These are phyloP conservation scores for Begonia loranthoides DNA, from an alignment of 306 rosid genomes.

Conservation along the genomic window DNA sequence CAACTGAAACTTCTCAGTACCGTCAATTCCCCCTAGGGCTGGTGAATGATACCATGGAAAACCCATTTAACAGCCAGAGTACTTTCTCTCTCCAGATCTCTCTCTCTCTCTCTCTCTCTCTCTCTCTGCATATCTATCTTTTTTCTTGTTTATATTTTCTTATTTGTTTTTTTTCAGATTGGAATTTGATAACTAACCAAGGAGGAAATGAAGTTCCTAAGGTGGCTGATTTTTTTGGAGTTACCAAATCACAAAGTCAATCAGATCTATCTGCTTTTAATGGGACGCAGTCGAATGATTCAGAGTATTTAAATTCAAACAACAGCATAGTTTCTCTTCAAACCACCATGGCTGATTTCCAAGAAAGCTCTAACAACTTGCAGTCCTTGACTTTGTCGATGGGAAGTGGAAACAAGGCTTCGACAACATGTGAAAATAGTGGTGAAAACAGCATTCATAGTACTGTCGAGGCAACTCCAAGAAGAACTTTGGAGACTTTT, in stretches of 20 bases:
- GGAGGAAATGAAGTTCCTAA: slow-evolving; percentile 55
- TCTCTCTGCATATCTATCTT: background rate
- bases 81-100: background rate
- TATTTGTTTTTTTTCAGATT: slow-evolving; percentile 30
- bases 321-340: slow-evolving; percentile 42
- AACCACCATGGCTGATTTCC: slow-evolving; percentile 26
- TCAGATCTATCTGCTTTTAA: slow-evolving; percentile 54
- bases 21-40: slow-evolving; percentile 83
- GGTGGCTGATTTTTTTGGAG: slow-evolving; percentile 97
- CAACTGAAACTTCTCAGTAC: slow-evolving; percentile 52
- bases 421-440: slow-evolving; percentile 56
- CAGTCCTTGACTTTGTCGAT: slow-evolving; percentile 80
- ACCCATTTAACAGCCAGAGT: slow-evolving; percentile 80
- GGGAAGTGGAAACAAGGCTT: slow-evolving; percentile 66
- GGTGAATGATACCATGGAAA: slow-evolving; percentile 59
- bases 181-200: slow-evolving; percentile 59
- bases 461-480: slow-evolving; percentile 48
- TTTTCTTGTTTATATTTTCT: background rate
- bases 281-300: slow-evolving; percentile 39
- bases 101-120: too few relatives aligned
- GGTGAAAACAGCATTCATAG: slow-evolving; percentile 28
- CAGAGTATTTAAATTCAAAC: slow-evolving; percentile 48
- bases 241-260: slow-evolving; percentile 60
- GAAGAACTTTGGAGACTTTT: slow-evolving; percentile 77
- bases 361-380: slow-evolving; percentile 49